Evolutionary conservation across 306 rosid genomes (phyloP).

Genomic region (Vicia villosa): DNA sequence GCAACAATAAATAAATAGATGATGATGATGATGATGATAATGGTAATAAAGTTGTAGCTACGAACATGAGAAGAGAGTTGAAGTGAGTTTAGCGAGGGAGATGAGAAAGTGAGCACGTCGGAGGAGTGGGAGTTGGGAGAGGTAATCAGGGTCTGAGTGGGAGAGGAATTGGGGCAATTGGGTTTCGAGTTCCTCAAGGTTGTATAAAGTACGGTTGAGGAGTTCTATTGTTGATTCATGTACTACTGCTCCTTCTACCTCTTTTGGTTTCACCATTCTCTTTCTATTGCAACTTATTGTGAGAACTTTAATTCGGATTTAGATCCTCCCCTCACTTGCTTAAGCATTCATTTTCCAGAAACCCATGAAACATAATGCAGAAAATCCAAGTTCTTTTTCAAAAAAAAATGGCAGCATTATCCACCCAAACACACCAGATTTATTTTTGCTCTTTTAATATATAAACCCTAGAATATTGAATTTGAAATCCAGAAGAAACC

Average conservation of each 20-base stretch:
- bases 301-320: constrained; percentile 25
- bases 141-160: constrained; percentile 59
- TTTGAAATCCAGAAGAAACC: no score
- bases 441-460: no score
- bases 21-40: neutral
- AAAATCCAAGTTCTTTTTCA: no score
- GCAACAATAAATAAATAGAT: neutral
- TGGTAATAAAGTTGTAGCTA: neutral
- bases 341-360: no score
- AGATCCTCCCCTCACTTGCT: neutral
- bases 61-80: constrained; percentile 66
- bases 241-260: constrained; percentile 43
- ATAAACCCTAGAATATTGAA: no score
- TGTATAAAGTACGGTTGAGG: constrained; percentile 49
- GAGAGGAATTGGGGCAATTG: constrained; percentile 54
- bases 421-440: no score
- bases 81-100: constrained; percentile 67
- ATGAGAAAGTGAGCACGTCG: constrained; percentile 82
- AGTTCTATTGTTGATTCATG: constrained; percentile 57
- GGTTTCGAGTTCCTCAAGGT: constrained; percentile 48
- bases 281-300: neutral
- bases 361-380: no score
- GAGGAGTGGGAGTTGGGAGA: constrained; percentile 62
- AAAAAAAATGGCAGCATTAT: no score
- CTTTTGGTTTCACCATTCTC: constrained; percentile 56